Base-by-base conservation (phyloP, 2,329 filamentous ascomycete genomes). In the Xylariaceae sp. region DNA sequence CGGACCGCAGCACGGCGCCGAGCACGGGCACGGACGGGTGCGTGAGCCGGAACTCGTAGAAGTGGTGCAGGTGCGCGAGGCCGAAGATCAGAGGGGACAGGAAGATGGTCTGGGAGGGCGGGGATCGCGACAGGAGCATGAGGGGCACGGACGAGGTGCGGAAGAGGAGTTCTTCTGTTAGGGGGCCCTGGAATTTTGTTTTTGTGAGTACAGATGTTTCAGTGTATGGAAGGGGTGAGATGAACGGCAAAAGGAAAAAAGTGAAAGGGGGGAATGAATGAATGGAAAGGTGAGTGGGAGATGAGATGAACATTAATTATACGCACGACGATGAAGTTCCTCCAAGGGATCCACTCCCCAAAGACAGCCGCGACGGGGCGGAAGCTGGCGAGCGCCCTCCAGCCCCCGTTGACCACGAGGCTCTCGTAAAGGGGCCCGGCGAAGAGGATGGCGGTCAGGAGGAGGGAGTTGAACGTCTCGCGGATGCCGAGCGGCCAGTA, bases 131-230 rank as follows among this genome's bases (percentile, higher is more conserved):
- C 34, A 88, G 69, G 19, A 96, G 67, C 56, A 96, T 82, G 9
- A 96, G 72, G 2, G 90, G 85, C 27, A 96, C 74, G 36, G 89
- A 81, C 50, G 88, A 79, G 3, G 87, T 88, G 56, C 92, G 85
- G 71, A 96, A 98, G 54, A 96, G 83, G 44, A 94, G 69, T 64
- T 98, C 92, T 67, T 98, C 92, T 9, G 88, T 95, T 38, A 92
- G 68, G 1, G 92, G 89, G 24, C 88, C 88, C 83, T 85, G 47
- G 15, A 17, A 4, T 9, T 31, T 34, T 11, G 23, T 34, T 28
- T n/a, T 3, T 19, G 18, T 38, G 24, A 9, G 15, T 15, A 21
- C 34, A 13, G 36, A 36, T 31, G 5, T 2, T 14, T 24, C 13
- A 15, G 27, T 11, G 5, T 19, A 7, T 17, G 4, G 15, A 14